Evolutionary conservation across 2,329 filamentous ascomycete species (phyloP).

Genomic region (Fusarium odoratissimum): DNA sequence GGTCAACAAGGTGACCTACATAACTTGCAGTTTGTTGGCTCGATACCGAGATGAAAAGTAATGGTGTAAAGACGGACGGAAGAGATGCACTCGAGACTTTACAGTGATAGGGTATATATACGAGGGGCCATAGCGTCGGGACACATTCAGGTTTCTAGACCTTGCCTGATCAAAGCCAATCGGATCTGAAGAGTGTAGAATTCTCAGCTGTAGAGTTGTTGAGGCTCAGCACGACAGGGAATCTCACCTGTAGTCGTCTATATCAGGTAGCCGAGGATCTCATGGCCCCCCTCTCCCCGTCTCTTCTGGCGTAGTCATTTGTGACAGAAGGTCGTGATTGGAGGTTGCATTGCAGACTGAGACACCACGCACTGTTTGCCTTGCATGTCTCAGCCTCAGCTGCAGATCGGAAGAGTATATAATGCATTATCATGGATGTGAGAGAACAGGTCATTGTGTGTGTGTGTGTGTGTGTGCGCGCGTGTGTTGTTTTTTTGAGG

Average conservation of each 20-base stretch:
- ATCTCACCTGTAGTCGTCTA: not conserved
- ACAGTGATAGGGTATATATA: not conserved
- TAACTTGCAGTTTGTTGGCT: not conserved
- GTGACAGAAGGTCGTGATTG: constrained; percentile 22
- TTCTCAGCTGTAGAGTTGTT: constrained; percentile 5
- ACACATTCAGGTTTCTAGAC: not conserved
- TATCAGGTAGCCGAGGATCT: constrained; percentile 10
- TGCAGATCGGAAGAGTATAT: not conserved
- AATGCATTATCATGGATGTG: not conserved
- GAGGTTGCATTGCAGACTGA: constrained; percentile 4
- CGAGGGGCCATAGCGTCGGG: not conserved
- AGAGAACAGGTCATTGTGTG: constrained; percentile 2
- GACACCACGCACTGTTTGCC: constrained; percentile 22
- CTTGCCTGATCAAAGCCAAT: not conserved
- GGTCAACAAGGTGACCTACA: not conserved
- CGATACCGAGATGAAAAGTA: not conserved
- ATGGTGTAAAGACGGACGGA: not conserved
- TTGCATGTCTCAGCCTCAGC: constrained; percentile 33
- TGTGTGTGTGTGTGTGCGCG: not conserved
- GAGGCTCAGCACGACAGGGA: constrained; percentile 18
- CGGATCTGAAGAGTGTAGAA: not conserved
- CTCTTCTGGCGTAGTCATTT: not conserved
- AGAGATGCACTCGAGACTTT: not conserved
- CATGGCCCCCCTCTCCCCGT: not conserved
- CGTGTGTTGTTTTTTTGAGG: not conserved